Evolutionary conservation across 2,329 filamentous ascomycete genomes (phyloP).

Genomic region (Pyrenophora teres): DNA sequence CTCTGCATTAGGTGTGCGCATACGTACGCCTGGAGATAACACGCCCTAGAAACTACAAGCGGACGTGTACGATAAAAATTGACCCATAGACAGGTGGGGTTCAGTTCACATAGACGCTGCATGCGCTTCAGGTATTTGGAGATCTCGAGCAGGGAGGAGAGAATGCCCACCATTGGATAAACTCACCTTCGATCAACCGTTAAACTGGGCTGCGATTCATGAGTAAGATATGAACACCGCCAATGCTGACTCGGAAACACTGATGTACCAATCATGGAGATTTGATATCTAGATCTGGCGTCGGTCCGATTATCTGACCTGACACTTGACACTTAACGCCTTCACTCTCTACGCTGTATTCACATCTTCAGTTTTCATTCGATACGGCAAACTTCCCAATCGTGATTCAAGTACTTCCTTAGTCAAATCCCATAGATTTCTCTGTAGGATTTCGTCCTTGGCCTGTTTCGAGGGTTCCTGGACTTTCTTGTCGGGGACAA

Average conservation of each 20-base stretch:
- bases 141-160: not conserved
- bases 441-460: slow-evolving; percentile 50
- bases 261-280: not conserved
- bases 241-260: not conserved
- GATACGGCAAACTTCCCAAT: slow-evolving; percentile 39
- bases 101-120: slow-evolving; percentile 3
- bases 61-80: not conserved
- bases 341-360: slow-evolving; percentile 1
- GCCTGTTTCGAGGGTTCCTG: slow-evolving; percentile 51
- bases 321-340: no score
- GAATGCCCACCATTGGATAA: not conserved
- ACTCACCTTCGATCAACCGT: no score
- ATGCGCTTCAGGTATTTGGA: not conserved
- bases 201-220: not conserved
- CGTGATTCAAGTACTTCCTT: slow-evolving; percentile 53
- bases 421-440: slow-evolving; percentile 54
- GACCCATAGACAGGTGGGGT: not conserved
- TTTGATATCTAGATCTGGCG: not conserved
- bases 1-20: slow-evolving; percentile 8
- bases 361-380: slow-evolving; percentile 28
- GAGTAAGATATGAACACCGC: not conserved
- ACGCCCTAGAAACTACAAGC: slow-evolving; percentile 21
- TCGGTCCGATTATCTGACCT: not conserved
- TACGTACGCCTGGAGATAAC: not conserved
- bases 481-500: slow-evolving; percentile 57